Base-by-base conservation (phyloP, 495 filamentous ascomycete species). In the Penicillium goetzii region DNA sequence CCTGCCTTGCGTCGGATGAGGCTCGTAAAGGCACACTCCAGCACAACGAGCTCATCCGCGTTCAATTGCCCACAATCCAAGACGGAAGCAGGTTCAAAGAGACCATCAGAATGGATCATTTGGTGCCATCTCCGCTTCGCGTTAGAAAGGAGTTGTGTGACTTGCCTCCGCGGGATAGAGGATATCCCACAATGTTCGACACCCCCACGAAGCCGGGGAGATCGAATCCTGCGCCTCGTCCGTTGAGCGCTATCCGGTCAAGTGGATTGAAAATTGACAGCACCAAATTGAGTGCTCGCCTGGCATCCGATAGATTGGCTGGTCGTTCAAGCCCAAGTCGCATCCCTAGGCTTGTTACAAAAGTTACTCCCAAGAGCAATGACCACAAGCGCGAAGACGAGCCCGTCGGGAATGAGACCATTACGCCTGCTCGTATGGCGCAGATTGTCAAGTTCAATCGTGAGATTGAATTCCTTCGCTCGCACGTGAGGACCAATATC, bases 41-140 rank as follows among this genome's bases (percentile, higher is more conserved):
- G 21, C 56, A 43, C 19, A 38, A 56, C n/a, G 25, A 4, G 2
- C 52, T 63, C 19, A 60, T 58, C 32, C 53, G n/a, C 4, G 12
- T 65, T 23, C 54, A n/a, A 34, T 47, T 52, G 51, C 47, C 7
- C 32, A 36, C 36, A 28, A 32, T 7, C 47, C 17, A 21, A 12
- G 8, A 23, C 32, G 12, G 2, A 7, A 23, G 61, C 17, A 43
- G 30, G 25, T 6, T 11, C 11, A 25, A 51, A 26, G 51, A 57
- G 7, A 40, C 36, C 1, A 10, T 57, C 17, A 59, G 55, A 38
- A 61, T n/a, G 0, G 8, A 60, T 23, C 14, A 11, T 4, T 60
- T 77, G 6, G 58, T 69, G 36, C 76, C 74, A 4, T 64, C 72
- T 32, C 76, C 76, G 1, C 61, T 78, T 9, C 63, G 64, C 1